Evolutionary conservation across 225 moss, liverwort and hornwort species (phyloP).

Genomic region (Climacium dendroides): DNA sequence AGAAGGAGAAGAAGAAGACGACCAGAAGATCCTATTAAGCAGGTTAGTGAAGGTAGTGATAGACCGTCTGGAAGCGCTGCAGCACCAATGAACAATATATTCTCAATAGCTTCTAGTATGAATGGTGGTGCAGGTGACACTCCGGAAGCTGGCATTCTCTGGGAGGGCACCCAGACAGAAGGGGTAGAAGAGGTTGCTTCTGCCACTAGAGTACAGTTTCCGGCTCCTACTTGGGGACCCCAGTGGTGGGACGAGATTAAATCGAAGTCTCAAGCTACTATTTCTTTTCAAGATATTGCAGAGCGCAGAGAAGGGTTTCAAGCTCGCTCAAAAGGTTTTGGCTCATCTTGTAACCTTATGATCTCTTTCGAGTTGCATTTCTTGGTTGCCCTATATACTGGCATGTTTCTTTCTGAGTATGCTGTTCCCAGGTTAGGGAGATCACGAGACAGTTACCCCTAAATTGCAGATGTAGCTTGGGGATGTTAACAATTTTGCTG

Average conservation of each 20-base stretch:
- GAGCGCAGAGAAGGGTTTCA: conserved; percentile 26
- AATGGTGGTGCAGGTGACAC: not conserved
- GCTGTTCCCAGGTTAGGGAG: not conserved
- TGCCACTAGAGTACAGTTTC: conserved; percentile 19
- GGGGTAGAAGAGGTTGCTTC: not conserved
- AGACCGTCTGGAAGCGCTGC: not conserved
- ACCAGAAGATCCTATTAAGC: not conserved
- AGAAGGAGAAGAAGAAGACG: conserved; percentile 15
- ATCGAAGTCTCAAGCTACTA: conserved; percentile 18
- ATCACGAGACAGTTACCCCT: not conserved
- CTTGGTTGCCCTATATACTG: not conserved
- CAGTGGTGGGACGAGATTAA: conserved; percentile 49
- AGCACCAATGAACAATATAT: not conserved
- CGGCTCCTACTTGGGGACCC: conserved; percentile 45
- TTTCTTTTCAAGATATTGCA: conserved; percentile 37
- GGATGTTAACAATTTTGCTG: not conserved
- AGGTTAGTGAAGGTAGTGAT: conserved; percentile 2
- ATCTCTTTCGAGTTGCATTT: not conserved
- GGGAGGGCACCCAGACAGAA: not conserved
- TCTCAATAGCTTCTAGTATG: not conserved
- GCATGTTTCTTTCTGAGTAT: not conserved
- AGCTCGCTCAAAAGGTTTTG: conserved; percentile 22
- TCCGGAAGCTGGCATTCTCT: not conserved
- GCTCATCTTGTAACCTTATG: not conserved
- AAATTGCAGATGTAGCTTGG: not conserved